Conservation (phyloP, 2,329 filamentous ascomycete genomes). For the Calonectria pteridis region DNA sequence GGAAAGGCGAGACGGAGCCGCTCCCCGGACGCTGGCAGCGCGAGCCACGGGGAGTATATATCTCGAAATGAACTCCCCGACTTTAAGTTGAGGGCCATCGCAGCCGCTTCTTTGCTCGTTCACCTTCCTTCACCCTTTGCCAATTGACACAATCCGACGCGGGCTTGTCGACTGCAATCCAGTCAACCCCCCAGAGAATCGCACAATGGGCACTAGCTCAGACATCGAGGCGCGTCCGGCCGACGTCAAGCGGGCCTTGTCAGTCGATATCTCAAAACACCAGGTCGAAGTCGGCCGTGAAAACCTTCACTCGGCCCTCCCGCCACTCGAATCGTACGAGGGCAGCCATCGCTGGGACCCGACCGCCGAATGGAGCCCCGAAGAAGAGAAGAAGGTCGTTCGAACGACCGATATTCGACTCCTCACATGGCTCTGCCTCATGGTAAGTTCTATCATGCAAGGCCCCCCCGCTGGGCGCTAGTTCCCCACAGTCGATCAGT, state of each 20-base stretch:
- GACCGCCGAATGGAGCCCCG: conserved; percentile 61
- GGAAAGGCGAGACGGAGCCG: conserved; percentile 32
- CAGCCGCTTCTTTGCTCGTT: conserved; percentile 11
- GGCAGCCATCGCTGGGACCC: conserved; percentile 58
- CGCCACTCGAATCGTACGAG: conserved; percentile 52
- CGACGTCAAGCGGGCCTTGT: conserved; percentile 39
- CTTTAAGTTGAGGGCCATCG: conserved; percentile 14
- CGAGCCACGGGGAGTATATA: conserved; percentile 38
- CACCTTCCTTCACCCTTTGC: not conserved
- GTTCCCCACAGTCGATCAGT: conserved; percentile 19
- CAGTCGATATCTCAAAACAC: conserved; percentile 41
- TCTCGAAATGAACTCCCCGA: conserved; percentile 31
- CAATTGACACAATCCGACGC: not conserved
- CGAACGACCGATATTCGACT: conserved; percentile 63
- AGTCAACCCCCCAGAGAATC: not conserved
- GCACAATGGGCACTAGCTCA: conserved; percentile 39
- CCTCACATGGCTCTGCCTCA: conserved; percentile 57
- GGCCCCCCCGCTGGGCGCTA: not conserved
- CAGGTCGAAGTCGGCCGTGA: conserved; percentile 53
- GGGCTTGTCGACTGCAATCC: not conserved
- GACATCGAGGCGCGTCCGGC: conserved; percentile 47
- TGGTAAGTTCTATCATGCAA: conserved; percentile 45
- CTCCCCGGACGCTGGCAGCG: conserved; percentile 32
- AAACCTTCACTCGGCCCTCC: conserved; percentile 48
- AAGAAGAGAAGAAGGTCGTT: conserved; percentile 68